phyloP scores from a whole-genome alignment of 164 flowering plant species.

The Sextonia rubra region DNA sequence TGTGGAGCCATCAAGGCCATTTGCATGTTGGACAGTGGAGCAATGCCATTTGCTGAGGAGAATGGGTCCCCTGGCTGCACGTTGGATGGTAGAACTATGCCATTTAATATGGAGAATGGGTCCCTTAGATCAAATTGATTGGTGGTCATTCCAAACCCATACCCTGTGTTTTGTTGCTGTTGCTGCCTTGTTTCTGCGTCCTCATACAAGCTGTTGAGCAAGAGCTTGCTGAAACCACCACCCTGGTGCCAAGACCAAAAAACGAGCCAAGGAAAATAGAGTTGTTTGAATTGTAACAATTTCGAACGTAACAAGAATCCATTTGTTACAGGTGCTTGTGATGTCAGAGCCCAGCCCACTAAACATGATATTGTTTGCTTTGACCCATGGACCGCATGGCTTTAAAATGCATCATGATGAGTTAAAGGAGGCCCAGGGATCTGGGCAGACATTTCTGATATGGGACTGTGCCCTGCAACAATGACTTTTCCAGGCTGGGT shows the following conservation, averaged over 20 bases:
- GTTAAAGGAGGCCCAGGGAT: too few relatives aligned
- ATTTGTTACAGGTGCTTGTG: too few relatives aligned
- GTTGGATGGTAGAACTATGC: constrained; percentile 59
- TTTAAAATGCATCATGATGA: too few relatives aligned
- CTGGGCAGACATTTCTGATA: too few relatives aligned
- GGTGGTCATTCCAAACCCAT: constrained; percentile 29
- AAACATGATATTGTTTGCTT: too few relatives aligned
- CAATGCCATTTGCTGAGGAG: constrained; percentile 51
- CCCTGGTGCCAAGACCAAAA: constrained; percentile 34
- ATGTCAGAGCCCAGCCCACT: too few relatives aligned
- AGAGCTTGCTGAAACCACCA: constrained; percentile 83
- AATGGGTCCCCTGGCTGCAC: constrained; percentile 84
- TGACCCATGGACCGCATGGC: too few relatives aligned
- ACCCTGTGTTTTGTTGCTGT: constrained; percentile 52
- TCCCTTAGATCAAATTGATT: constrained; percentile 62
- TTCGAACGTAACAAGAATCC: too few relatives aligned
- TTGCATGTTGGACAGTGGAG: constrained; percentile 77
- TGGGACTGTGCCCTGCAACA: too few relatives aligned
- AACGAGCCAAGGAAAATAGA: not conserved
- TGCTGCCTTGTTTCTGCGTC: constrained; percentile 54
- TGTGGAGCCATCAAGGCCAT: constrained; percentile 65
- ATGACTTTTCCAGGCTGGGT: too few relatives aligned
- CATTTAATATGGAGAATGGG: constrained; percentile 66
- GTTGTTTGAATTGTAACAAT: not conserved
- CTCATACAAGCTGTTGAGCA: constrained; percentile 89